Conservation (phyloP, 495 filamentous ascomycete species). For the Platismatia glauca region DNA sequence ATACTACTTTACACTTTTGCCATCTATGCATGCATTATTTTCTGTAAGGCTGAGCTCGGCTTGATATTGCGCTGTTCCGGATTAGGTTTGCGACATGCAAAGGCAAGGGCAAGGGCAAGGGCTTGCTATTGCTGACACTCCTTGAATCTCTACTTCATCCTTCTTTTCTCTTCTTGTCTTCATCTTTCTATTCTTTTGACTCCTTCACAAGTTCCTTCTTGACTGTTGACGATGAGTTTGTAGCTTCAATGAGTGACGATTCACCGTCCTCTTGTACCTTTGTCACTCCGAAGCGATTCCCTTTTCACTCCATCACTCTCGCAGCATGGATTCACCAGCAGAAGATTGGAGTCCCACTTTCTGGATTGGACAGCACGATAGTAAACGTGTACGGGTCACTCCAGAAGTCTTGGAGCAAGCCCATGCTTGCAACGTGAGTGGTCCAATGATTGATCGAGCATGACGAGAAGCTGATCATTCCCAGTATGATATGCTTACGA, state of each 20-base stretch:
- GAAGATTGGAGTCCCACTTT: conserved; percentile 55
- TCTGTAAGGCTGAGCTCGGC: conserved; percentile 4
- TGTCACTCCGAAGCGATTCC: background rate
- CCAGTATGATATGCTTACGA: conserved; percentile 90
- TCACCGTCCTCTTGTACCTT: background rate
- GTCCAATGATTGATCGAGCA: background rate
- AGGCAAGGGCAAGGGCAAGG: conserved; percentile 7
- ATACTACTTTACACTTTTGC: too few species aligned
- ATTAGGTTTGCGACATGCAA: background rate
- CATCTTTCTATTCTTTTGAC: background rate
- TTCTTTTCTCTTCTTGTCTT: background rate
- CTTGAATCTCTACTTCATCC: background rate
- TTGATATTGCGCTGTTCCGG: background rate
- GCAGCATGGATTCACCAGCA: conserved; percentile 10
- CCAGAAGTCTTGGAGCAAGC: conserved; percentile 56
- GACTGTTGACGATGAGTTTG: background rate
- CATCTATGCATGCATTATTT: too few species aligned
- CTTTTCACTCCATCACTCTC: background rate
- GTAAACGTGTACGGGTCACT: conserved; percentile 51
- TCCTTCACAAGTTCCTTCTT: background rate
- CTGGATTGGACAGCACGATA: conserved; percentile 80
- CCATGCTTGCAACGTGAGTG: conserved; percentile 47
- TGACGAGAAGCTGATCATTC: conserved; percentile 15
- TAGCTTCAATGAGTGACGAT: background rate
- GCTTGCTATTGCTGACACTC: background rate